Percentiles rank a stretch among this genome's conserved stretches.
These are phyloP conservation scores for Tylopilus subfusipes DNA, from an alignment of 768 basidiomycete genomes.

Conservation along the genomic window DNA sequence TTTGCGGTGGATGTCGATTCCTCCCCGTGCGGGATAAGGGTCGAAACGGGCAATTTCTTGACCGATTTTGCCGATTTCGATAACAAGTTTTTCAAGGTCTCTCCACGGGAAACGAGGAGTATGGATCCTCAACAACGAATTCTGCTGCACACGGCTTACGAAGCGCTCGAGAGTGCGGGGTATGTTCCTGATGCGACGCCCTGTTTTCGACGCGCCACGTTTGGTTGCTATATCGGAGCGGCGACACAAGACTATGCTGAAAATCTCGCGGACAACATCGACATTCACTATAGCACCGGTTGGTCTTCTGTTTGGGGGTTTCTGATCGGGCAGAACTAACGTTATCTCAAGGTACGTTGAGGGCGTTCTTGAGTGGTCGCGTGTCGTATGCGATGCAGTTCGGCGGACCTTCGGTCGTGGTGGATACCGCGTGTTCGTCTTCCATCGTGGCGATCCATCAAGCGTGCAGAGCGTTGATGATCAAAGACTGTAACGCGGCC, in stretches of 20 bases:
- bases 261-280: constrained; percentile 59
- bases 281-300: constrained; percentile 73
- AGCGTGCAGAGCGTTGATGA: constrained; percentile 61
- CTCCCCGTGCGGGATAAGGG: constrained; percentile 44
- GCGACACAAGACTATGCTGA: constrained; percentile 69
- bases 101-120: constrained; percentile 67
- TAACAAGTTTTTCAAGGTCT: constrained; percentile 67
- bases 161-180: constrained; percentile 68
- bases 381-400: constrained; percentile 67
- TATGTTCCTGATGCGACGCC: constrained; percentile 59
- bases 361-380: constrained; percentile 66
- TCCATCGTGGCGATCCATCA: constrained; percentile 66
- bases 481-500: constrained; percentile 62
- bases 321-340: not conserved
- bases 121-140: constrained; percentile 79
- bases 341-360: constrained; percentile 48
- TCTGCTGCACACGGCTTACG: constrained; percentile 60
- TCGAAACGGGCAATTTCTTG: constrained; percentile 63
- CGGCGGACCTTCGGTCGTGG: constrained; percentile 65
- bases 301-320: constrained; percentile 8
- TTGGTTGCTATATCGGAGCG: constrained; percentile 67
- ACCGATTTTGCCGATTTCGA: constrained; percentile 58
- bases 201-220: constrained; percentile 47
- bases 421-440: constrained; percentile 76
- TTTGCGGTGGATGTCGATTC: constrained; percentile 18